Conservation (phyloP, 371 early-diverging fungal species). For the Mortierella sp. region DNA sequence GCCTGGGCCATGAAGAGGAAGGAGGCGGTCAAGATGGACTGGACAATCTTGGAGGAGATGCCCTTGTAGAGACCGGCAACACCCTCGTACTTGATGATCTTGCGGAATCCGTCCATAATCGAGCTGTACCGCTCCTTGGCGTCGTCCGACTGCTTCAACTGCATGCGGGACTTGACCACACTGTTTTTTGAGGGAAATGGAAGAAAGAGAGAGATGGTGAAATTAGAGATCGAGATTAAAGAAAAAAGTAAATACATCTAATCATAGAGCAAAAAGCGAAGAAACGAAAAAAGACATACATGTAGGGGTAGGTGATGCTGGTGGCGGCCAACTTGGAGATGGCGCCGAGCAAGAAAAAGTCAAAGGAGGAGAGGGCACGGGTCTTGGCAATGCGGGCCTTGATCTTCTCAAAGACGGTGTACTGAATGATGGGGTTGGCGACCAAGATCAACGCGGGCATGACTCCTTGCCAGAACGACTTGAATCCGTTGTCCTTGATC, state of each 20-base stretch:
- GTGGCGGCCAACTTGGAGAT: conserved; percentile 95
- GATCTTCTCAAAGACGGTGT: conserved; percentile 95
- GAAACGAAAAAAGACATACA: conserved; percentile 65
- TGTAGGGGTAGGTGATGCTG: conserved; percentile 96
- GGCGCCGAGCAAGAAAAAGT: conserved; percentile 97
- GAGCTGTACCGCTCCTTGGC: conserved; percentile 83
- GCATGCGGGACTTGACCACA: conserved; percentile 97
- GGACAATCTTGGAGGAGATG: conserved; percentile 91
- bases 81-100: conserved; percentile 92
- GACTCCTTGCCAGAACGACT: conserved; percentile 91
- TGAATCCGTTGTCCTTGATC: conserved; percentile 87
- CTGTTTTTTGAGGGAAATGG: conserved; percentile 38
- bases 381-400: conserved; percentile 76
- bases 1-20: conserved; percentile 95
- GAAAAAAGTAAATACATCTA: background rate
- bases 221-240: background rate
- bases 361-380: conserved; percentile 75
- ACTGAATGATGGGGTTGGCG: conserved; percentile 98
- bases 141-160: conserved; percentile 83
- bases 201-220: background rate
- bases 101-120: conserved; percentile 89
- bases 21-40: conserved; percentile 92
- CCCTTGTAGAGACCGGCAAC: conserved; percentile 89
- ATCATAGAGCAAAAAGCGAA: conserved; percentile 1
- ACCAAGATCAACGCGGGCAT: conserved; percentile 95